Evolutionary conservation across 805 yeast genomes (phyloP), one percentile per base, ranked within the genome.

Genomic region (Cyberlindnera veronae): DNA sequence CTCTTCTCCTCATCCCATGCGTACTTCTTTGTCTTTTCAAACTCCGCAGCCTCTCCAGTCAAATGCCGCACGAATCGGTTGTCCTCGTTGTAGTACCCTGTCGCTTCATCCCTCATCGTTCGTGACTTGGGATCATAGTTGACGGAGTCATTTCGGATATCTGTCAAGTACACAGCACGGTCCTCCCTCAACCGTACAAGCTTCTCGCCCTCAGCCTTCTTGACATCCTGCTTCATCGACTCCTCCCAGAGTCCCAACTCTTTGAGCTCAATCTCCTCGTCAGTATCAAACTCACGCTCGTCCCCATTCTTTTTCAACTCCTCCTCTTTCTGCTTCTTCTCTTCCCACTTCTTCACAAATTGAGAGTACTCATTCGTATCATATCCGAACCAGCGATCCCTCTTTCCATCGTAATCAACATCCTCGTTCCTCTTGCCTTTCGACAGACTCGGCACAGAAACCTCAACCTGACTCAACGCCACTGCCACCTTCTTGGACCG

Each of bases 181-280:
- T 88, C 96, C 45, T 80, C 84, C 39, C 90, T 58, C 23, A 84
- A 77, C 35, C 95, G 63, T 0, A 84, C 71, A 8, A 74, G 59
- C 38, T 64, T 66, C 55, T 58, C 72, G 65, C 55, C 61, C 45
- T 35, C 63, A 59, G 49, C 63, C 64, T 49, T 66, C 67, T 34
- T 57, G 46, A 18, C 46, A 16, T 36, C 42, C 9, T 22, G 27
- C 22, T 34, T 34, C 4, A 39, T 12, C 2, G 30, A 29, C 6
- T 45, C 48, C n/a, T 54, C 54, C 54, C 56, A 50, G 4, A 56
- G 36, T 3, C 74, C 74, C 21, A 68, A 47, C 45, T 69, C 71
- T 38, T 50, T 58, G 52, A 71, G 49, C 38, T 70, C 76, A 16
- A 61, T 60, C 24, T 67, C 66, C 42, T 69, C 76, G 42, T 69